These are phyloP conservation scores for Tilletia caries DNA, from an alignment of 1,284 basidiomycete species.

Conservation along the genomic window DNA sequence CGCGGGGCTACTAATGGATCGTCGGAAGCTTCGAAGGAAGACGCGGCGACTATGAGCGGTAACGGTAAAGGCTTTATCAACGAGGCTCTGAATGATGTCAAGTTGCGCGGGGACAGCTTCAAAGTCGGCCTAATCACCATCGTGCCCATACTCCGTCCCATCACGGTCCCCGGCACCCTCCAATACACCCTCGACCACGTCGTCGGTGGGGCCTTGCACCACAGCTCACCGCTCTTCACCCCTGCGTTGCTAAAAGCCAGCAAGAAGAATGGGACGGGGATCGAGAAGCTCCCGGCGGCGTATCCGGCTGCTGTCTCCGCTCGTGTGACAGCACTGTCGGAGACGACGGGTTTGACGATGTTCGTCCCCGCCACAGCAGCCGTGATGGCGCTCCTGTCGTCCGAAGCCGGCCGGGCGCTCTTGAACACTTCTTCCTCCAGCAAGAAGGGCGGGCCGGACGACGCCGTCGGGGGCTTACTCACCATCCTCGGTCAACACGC, in stretches of 20 bases:
- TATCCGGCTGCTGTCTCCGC: background rate
- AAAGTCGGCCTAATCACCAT: background rate
- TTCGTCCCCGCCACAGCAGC: background rate
- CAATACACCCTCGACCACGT: slow-evolving; percentile 8
- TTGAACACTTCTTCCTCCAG: background rate
- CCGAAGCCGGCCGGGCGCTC: background rate
- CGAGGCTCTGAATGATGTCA: background rate
- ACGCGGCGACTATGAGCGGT: background rate
- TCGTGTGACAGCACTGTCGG: background rate
- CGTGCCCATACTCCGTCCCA: background rate
- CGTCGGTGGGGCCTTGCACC: background rate
- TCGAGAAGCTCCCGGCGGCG: background rate
- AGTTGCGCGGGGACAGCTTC: slow-evolving; percentile 6
- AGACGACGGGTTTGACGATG: background rate
- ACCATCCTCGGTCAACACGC: background rate
- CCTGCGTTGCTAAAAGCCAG: background rate
- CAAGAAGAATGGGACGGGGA: background rate
- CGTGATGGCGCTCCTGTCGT: background rate
- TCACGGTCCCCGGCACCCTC: background rate
- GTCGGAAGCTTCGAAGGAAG: background rate
- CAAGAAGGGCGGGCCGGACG: background rate
- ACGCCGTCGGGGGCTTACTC: background rate
- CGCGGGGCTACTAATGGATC: background rate
- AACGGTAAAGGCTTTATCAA: background rate
- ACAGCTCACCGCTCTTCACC: background rate